Evolutionary conservation across 331 rosid genomes (phyloP).

Genomic region (Erythrophleum ivorense): DNA sequence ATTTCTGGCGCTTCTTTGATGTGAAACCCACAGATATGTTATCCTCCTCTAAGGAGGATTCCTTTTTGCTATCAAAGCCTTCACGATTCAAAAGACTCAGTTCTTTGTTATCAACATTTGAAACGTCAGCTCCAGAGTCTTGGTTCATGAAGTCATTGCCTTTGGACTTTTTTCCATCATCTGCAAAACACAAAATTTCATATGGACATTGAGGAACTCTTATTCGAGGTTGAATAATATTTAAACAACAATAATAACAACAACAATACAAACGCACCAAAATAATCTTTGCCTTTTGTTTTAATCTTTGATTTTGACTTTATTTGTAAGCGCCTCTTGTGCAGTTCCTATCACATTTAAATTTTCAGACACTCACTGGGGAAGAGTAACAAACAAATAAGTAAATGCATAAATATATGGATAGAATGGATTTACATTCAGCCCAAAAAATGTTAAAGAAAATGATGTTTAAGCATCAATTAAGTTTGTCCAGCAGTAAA

Average conservation of each 20-base stretch:
- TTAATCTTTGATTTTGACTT: slow-evolving; percentile 67
- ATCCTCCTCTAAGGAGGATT: slow-evolving; percentile 40
- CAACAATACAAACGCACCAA: neutral
- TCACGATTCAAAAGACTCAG: slow-evolving; percentile 31
- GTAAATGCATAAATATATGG: neutral
- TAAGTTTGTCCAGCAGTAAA: neutral
- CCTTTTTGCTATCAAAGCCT: slow-evolving; percentile 31
- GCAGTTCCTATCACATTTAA: slow-evolving; percentile 61
- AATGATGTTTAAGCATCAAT: neutral
- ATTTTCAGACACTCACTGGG: neutral
- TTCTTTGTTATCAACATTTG: slow-evolving; percentile 44
- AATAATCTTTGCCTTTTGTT: slow-evolving; percentile 58
- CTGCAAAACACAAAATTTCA: slow-evolving; percentile 38
- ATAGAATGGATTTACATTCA: neutral
- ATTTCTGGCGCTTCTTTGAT: slow-evolving; percentile 61
- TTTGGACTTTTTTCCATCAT: slow-evolving; percentile 40
- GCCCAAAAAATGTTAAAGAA: neutral
- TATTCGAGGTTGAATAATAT: neutral
- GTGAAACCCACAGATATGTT: slow-evolving; percentile 15
- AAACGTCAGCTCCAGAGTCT: slow-evolving; percentile 41
- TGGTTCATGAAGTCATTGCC: slow-evolving; percentile 30
- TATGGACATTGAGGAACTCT: neutral
- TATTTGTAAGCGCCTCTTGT: slow-evolving; percentile 71
- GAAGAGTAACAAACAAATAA: neutral
- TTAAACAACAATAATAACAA: slow-evolving; percentile 2